A percentile compares a stretch with the other conserved stretches of the same genome.
Conservation (phyloP, 2,329 filamentous ascomycete species). For the Trichoderma oligosporum region DNA sequence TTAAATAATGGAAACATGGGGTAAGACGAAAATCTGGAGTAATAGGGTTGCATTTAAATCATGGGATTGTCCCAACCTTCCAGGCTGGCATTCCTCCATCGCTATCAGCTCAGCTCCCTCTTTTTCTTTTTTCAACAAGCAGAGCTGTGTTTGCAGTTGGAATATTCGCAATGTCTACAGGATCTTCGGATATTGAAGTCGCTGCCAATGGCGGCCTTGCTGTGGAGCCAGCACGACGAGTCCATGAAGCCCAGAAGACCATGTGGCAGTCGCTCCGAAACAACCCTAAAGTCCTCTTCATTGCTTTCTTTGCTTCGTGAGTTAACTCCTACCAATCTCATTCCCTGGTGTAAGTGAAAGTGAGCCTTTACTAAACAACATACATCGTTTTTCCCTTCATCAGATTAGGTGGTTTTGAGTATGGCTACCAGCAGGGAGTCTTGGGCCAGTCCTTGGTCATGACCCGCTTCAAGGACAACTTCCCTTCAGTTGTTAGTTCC, state of each 20-base stretch:
- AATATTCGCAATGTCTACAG: slow-evolving; percentile 17
- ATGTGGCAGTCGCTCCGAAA: slow-evolving; percentile 31
- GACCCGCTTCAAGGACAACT: slow-evolving; percentile 47
- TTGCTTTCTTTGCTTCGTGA: slow-evolving; percentile 41
- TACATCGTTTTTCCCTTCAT: too few species aligned
- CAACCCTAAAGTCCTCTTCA: slow-evolving; percentile 38
- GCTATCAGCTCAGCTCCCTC: not conserved
- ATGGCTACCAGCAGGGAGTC: slow-evolving; percentile 54
- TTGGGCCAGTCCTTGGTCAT: slow-evolving; percentile 53
- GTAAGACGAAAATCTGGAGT: slow-evolving; percentile 11
- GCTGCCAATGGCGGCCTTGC: slow-evolving; percentile 13
- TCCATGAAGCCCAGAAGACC: slow-evolving; percentile 19
- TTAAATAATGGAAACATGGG: slow-evolving; percentile 19
- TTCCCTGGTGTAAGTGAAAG: too few species aligned
- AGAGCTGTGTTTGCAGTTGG: not conserved
- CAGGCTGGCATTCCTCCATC: not conserved
- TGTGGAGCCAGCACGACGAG: slow-evolving; percentile 22
- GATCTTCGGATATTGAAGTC: slow-evolving; percentile 19
- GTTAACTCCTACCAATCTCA: too few species aligned
- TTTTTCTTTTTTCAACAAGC: not conserved
- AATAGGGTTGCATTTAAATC: slow-evolving; percentile 17
- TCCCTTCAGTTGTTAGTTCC: slow-evolving; percentile 45
- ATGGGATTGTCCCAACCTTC: slow-evolving; percentile 5
- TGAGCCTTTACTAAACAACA: too few species aligned
- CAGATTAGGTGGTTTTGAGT: slow-evolving; percentile 50